A percentile compares a stretch with the other conserved stretches of the same genome.
Conservation (phyloP, 805 yeast species). For the Nakazawaea wickerhamii region DNA sequence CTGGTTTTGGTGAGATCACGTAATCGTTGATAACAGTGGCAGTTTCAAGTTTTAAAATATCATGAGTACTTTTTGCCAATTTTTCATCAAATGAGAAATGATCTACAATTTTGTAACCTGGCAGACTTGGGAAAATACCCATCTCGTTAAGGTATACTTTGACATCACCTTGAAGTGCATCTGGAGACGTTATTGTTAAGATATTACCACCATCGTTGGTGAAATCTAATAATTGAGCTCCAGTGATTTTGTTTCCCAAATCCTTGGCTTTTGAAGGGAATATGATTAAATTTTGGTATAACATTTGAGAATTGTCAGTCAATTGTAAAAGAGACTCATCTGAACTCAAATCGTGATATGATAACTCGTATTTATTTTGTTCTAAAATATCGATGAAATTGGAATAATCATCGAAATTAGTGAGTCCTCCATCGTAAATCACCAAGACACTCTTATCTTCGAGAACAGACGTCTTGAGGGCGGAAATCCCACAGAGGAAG, state of each 20-base stretch:
- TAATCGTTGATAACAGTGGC: constrained; percentile 26
- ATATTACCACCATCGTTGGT: constrained; percentile 71
- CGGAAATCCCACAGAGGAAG: background rate
- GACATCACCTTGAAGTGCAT: constrained; percentile 52
- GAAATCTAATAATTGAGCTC: constrained; percentile 51
- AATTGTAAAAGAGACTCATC: constrained; percentile 22
- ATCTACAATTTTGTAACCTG: constrained; percentile 57
- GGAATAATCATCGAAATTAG: constrained; percentile 17
- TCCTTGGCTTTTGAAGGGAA: constrained; percentile 51
- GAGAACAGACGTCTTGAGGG: constrained; percentile 5
- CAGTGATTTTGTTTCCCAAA: constrained; percentile 34
- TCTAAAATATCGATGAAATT: constrained; percentile 18
- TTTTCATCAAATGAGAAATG: constrained; percentile 38
- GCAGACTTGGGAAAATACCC: constrained; percentile 83
- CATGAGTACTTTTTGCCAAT: constrained; percentile 18
- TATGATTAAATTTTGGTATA: constrained; percentile 51
- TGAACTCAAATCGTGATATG: constrained; percentile 21
- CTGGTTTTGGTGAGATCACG: constrained; percentile 16
- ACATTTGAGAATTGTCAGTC: constrained; percentile 35
- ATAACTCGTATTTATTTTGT: constrained; percentile 15
- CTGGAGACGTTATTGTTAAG: constrained; percentile 51
- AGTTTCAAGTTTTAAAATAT: constrained; percentile 19
- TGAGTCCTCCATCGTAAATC: constrained; percentile 8
- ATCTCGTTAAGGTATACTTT: constrained; percentile 68
- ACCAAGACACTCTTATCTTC: constrained; percentile 4